Conservation (phyloP, 1,284 basidiomycete species). For the Ceratobasidium sp. region DNA sequence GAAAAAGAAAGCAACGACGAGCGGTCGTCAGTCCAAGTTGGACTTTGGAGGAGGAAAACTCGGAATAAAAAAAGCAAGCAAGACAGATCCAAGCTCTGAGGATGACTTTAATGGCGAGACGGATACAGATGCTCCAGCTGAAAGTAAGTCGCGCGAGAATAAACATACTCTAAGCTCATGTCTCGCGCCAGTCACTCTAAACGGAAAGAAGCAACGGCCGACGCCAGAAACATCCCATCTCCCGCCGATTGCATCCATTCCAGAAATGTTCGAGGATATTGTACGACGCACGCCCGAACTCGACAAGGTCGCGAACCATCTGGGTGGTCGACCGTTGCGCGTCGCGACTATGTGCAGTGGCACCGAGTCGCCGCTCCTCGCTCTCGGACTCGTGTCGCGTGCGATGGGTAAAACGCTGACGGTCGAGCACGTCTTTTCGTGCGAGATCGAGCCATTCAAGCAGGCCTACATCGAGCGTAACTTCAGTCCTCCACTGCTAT, state of each 20-base stretch:
- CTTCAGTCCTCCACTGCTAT: conserved; percentile 88
- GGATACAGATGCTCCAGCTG: conserved; percentile 12
- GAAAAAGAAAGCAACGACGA: conserved; percentile 8
- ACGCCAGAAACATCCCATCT: conserved; percentile 65
- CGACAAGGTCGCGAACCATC: conserved; percentile 69
- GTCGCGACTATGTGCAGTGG: conserved; percentile 98
- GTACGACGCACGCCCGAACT: conserved; percentile 74
- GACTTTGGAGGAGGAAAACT: conserved; percentile 28
- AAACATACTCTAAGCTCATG: neutral
- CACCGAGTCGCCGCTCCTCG: conserved; percentile 92
- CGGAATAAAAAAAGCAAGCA: conserved; percentile 15
- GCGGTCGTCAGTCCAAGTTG: conserved; percentile 16
- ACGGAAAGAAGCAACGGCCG: conserved; percentile 41
- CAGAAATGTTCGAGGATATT: conserved; percentile 86
- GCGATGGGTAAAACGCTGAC: conserved; percentile 71
- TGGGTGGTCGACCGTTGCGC: conserved; percentile 84
- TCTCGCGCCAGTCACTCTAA: neutral
- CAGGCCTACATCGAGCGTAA: conserved; percentile 98
- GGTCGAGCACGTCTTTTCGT: conserved; percentile 94
- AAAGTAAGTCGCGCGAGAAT: neutral
- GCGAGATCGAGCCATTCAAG: conserved; percentile 98
- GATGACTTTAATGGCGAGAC: conserved; percentile 24
- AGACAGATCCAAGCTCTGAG: conserved; percentile 16
- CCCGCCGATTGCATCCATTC: conserved; percentile 84
- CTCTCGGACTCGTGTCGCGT: conserved; percentile 82